Conservation (phyloP, 2,329 filamentous ascomycete genomes). For the Monosporascus sp. region DNA sequence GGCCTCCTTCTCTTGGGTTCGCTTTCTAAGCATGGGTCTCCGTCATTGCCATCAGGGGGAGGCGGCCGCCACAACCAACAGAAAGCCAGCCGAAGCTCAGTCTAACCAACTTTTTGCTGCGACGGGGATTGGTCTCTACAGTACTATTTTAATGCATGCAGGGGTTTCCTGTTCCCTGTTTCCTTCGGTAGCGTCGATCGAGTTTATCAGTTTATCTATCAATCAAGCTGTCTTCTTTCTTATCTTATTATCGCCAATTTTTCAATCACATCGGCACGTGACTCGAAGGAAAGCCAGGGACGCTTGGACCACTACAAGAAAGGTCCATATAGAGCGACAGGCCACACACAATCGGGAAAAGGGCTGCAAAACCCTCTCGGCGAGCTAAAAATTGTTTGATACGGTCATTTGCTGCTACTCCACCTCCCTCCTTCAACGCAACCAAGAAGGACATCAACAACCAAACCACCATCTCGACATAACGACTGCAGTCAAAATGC, state of each 20-base stretch:
- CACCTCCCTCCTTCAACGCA: constrained; percentile 13
- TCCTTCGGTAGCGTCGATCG: too few relatives aligned
- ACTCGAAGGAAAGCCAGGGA: neutral
- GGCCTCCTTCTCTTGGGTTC: neutral
- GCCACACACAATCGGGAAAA: neutral
- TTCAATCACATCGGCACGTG: neutral
- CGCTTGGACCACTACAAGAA: neutral
- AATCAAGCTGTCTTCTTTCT: neutral
- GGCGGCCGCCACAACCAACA: neutral
- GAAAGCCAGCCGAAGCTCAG: neutral
- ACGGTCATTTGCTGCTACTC: constrained; percentile 9
- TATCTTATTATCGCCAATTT: neutral
- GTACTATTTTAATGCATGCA: neutral
- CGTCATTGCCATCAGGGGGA: neutral
- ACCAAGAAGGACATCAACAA: constrained; percentile 19
- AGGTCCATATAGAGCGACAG: neutral
- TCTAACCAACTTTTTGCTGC: neutral
- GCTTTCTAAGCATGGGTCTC: neutral
- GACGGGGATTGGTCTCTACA: neutral
- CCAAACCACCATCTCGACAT: constrained; percentile 26
- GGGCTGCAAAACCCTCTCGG: neutral
- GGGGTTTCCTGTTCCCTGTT: too few relatives aligned
- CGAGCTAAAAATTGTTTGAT: neutral
- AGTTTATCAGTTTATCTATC: too few relatives aligned
- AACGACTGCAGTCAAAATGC: constrained; percentile 35